Conservation (phyloP, 208 protist species). For the Crithidia fasciculata region DNA sequence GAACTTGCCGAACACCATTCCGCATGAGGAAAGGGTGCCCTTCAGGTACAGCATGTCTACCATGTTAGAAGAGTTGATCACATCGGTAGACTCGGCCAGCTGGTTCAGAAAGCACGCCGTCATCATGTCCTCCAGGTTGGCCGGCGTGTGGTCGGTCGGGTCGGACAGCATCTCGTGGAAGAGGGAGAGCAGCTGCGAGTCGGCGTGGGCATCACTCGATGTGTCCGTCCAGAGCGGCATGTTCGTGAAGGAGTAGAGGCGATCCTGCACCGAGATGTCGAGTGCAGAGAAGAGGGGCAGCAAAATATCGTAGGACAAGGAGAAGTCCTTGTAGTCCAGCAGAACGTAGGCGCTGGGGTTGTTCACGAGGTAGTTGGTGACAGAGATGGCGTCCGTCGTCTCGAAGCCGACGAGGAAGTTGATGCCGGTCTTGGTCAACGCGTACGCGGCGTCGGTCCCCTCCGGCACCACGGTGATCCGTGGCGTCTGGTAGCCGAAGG, state of each 20-base stretch:
- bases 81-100: not conserved
- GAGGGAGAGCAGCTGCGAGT: conserved; percentile 8
- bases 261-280: conserved; percentile 5
- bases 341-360: conserved; percentile 25
- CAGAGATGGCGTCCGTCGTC: conserved; percentile 8
- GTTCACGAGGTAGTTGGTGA: not conserved
- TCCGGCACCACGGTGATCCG: not conserved
- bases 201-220: conserved; percentile 12
- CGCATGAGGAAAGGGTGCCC: not conserved
- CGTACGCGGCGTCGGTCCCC: not conserved
- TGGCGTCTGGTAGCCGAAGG: conserved; percentile 8
- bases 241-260: conserved; percentile 37
- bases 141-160: not conserved
- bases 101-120: not conserved
- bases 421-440: not conserved
- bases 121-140: not conserved
- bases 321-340: conserved; percentile 37
- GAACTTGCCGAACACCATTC: not conserved
- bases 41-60: not conserved
- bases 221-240: conserved; percentile 45
- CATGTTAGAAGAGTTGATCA: not conserved
- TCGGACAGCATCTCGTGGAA: conserved; percentile 25
- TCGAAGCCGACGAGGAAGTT: conserved; percentile 9
- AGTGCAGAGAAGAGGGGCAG: conserved; percentile 7
- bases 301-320: conserved; percentile 29